These are phyloP conservation scores for Emydomyces testavorans DNA, from an alignment of 2,329 filamentous ascomycete genomes.

Conservation along the genomic window DNA sequence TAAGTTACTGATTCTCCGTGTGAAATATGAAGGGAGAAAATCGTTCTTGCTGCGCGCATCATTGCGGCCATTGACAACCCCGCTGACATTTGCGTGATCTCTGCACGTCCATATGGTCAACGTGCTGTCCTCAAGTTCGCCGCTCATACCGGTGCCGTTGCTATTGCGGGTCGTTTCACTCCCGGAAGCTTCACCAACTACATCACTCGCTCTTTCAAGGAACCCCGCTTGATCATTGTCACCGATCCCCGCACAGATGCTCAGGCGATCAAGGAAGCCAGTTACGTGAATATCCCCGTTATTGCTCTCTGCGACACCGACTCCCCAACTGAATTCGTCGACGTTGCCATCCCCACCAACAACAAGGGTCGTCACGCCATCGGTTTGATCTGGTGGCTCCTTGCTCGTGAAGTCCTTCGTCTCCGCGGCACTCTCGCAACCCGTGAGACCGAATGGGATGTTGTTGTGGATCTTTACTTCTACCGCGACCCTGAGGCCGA, in stretches of 20 bases:
- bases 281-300: conserved; percentile 99
- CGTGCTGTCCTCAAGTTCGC: conserved; percentile 99
- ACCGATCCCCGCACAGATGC: conserved; percentile 99
- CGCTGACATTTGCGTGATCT: conserved; percentile 98
- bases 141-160: conserved; percentile 90
- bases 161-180: conserved; percentile 99
- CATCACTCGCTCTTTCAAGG: conserved; percentile 99
- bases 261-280: conserved; percentile 99
- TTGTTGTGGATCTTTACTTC: conserved; percentile 99
- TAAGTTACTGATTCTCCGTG: conserved; percentile 8
- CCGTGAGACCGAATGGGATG: conserved; percentile 96
- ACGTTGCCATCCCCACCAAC: conserved; percentile 99
- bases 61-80: conserved; percentile 99
- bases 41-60: conserved; percentile 95
- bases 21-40: conserved; percentile 74
- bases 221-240: conserved; percentile 97
- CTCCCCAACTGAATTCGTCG: conserved; percentile 98
- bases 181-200: conserved; percentile 99
- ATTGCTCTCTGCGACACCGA: conserved; percentile 98
- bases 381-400: conserved; percentile 98
- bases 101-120: conserved; percentile 97
- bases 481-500: conserved; percentile 99
- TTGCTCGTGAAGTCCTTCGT: conserved; percentile 98
- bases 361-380: conserved; percentile 99
- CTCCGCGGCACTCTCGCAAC: conserved; percentile 92